Conservation (phyloP, 495 filamentous ascomycete species). For the Gamarada debralockiae region DNA sequence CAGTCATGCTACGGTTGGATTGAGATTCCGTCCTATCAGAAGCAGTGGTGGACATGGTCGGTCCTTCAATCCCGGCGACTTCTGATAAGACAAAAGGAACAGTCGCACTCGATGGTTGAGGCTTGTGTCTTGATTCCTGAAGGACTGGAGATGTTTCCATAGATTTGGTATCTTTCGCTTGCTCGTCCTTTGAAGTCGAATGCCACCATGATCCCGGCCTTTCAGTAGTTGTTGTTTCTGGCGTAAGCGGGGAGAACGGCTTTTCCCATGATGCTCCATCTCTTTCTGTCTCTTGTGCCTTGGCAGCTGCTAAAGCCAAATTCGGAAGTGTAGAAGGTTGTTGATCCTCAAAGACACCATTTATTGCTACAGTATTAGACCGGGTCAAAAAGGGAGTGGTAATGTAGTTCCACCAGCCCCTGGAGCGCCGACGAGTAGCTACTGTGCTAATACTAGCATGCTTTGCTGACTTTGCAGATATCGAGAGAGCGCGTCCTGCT, state of each 20-base stretch:
- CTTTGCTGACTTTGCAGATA: constrained; percentile 14
- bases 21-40: background rate
- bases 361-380: constrained; percentile 34
- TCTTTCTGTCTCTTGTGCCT: constrained; percentile 20
- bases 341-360: constrained; percentile 21
- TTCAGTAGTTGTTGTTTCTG: constrained; percentile 21
- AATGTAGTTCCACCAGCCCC: constrained; percentile 81
- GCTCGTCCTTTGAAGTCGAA: constrained; percentile 3
- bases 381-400: constrained; percentile 67
- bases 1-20: constrained; percentile 1
- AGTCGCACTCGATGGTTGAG: constrained; percentile 15
- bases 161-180: constrained; percentile 7
- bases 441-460: constrained; percentile 32
- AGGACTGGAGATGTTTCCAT: constrained; percentile 8
- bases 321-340: constrained; percentile 32
- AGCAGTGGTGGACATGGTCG: background rate
- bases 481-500: constrained; percentile 24
- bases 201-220: constrained; percentile 22
- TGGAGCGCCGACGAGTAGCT: constrained; percentile 54
- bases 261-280: constrained; percentile 32
- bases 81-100: constrained; percentile 20
- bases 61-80: background rate
- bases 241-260: constrained; percentile 34
- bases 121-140: constrained; percentile 18
- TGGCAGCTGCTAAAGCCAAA: constrained; percentile 28